Evolutionary conservation across 2,329 filamentous ascomycete species (phyloP).

Genomic region (Diaporthe sp.): DNA sequence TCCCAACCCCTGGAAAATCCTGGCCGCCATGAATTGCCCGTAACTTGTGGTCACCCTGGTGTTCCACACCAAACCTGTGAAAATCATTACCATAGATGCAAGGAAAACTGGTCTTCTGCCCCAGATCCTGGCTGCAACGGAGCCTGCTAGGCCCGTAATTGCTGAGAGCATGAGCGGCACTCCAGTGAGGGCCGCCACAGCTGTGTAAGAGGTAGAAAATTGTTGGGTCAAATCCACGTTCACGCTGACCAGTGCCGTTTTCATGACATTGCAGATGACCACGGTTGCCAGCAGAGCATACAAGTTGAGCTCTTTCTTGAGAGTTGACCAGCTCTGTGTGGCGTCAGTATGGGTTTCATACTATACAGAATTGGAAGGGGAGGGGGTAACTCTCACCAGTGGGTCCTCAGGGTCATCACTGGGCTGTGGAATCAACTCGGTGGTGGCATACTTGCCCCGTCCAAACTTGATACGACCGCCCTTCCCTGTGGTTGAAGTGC

Average conservation of each 20-base stretch:
- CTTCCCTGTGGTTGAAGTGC: constrained; percentile 44
- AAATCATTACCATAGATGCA: constrained; percentile 54
- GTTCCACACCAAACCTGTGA: constrained; percentile 63
- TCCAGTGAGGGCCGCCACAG: constrained; percentile 61
- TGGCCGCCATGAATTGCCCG: constrained; percentile 60
- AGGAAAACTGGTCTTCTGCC: constrained; percentile 67
- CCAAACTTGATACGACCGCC: constrained; percentile 58
- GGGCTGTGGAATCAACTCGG: constrained; percentile 65
- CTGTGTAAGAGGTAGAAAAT: constrained; percentile 58
- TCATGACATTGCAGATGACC: constrained; percentile 60
- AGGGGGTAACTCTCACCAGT: constrained; percentile 53
- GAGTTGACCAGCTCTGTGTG: constrained; percentile 64
- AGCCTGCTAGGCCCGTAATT: constrained; percentile 54
- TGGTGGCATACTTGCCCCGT: constrained; percentile 51
- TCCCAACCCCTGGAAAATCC: constrained; percentile 66
- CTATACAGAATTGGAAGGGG: neutral
- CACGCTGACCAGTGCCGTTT: constrained; percentile 63
- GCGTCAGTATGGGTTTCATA: constrained; percentile 15
- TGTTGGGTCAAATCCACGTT: constrained; percentile 55
- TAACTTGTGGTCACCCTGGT: constrained; percentile 54
- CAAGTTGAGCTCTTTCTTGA: constrained; percentile 64
- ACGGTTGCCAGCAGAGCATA: constrained; percentile 57
- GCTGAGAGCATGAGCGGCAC: constrained; percentile 63
- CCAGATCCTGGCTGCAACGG: constrained; percentile 55
- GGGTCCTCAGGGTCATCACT: constrained; percentile 66